phyloP scores from a whole-genome alignment of 140 eudicot species.

The Flaveria floridana region DNA sequence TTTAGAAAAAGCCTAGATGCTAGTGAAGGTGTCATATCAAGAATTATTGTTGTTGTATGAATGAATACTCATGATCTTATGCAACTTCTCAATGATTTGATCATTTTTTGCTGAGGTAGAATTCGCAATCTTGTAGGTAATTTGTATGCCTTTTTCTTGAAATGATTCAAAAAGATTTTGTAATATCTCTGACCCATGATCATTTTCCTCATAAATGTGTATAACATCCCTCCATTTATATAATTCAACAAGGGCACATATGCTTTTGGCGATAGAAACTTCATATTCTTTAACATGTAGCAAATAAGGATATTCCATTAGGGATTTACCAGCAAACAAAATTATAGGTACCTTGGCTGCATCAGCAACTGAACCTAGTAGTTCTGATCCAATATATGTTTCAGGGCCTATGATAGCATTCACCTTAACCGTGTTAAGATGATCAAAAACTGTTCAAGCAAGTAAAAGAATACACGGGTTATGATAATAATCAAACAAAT shows the following conservation, averaged over 20 bases:
- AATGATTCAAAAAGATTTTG: slow-evolving; percentile 29
- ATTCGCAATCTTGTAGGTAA: slow-evolving; percentile 28
- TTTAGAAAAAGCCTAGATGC: slow-evolving; percentile 40
- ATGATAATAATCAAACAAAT: background rate
- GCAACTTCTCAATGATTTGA: slow-evolving; percentile 37
- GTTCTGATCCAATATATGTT: slow-evolving; percentile 29
- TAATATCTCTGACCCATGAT: slow-evolving; percentile 34
- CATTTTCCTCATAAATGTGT: slow-evolving; percentile 40
- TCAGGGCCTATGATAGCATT: slow-evolving; percentile 55
- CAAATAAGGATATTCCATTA: slow-evolving; percentile 30
- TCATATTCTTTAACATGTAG: slow-evolving; percentile 41
- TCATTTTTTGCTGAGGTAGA: slow-evolving; percentile 28
- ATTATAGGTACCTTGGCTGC: slow-evolving; percentile 48
- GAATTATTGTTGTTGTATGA: slow-evolving; percentile 47
- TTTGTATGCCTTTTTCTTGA: slow-evolving; percentile 30
- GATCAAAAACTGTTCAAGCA: slow-evolving; percentile 41
- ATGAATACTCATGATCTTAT: slow-evolving; percentile 39
- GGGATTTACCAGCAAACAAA: slow-evolving; percentile 33
- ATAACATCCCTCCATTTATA: slow-evolving; percentile 40
- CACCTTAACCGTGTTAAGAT: slow-evolving; percentile 37
- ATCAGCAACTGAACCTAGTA: slow-evolving; percentile 33
- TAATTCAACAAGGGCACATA: slow-evolving; percentile 32
- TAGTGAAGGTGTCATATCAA: slow-evolving; percentile 44
- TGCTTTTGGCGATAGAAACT: slow-evolving; percentile 32
- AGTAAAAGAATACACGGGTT: background rate